Percentiles rank a stretch among this genome's conserved stretches.
Conservation (phyloP, 2,329 filamentous ascomycete species). For the Fusarium mexicanum region DNA sequence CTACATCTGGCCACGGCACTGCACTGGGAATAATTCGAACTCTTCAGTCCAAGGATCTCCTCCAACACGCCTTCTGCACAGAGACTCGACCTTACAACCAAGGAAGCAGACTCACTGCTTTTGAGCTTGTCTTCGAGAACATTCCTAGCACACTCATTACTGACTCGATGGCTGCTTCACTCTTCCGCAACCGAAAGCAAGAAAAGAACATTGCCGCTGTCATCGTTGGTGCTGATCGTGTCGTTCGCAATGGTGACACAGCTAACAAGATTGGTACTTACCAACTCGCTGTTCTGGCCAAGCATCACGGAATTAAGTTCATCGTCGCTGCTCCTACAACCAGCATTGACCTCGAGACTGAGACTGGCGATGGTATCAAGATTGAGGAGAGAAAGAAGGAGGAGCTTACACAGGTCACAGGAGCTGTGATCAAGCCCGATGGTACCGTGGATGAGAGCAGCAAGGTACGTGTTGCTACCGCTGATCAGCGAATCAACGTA, state of each 20-base stretch:
- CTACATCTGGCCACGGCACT: conserved; percentile 97
- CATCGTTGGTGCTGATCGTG: conserved; percentile 93
- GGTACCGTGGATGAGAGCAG: conserved; percentile 70
- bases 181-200: conserved; percentile 73
- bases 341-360: conserved; percentile 87
- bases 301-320: conserved; percentile 89
- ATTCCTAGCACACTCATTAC: conserved; percentile 94
- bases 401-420: conserved; percentile 87
- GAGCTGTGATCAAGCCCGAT: conserved; percentile 73
- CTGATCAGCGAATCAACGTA: conserved; percentile 79
- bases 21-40: conserved; percentile 93
- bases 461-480: conserved; percentile 80
- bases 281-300: conserved; percentile 87
- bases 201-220: conserved; percentile 81
- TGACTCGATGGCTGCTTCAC: conserved; percentile 93
- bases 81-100: conserved; percentile 99
- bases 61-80: conserved; percentile 92
- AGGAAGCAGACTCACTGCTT: conserved; percentile 92
- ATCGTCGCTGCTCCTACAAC: conserved; percentile 94
- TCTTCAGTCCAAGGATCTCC: conserved; percentile 70
- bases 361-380: conserved; percentile 80
- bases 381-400: conserved; percentile 87
- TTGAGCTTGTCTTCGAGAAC: conserved; percentile 92
- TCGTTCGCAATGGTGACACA: conserved; percentile 96
- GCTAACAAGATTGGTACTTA: conserved; percentile 99